Base-by-base conservation (phyloP, 108 stramenopile genomes). In the Craspedostauros australis region DNA sequence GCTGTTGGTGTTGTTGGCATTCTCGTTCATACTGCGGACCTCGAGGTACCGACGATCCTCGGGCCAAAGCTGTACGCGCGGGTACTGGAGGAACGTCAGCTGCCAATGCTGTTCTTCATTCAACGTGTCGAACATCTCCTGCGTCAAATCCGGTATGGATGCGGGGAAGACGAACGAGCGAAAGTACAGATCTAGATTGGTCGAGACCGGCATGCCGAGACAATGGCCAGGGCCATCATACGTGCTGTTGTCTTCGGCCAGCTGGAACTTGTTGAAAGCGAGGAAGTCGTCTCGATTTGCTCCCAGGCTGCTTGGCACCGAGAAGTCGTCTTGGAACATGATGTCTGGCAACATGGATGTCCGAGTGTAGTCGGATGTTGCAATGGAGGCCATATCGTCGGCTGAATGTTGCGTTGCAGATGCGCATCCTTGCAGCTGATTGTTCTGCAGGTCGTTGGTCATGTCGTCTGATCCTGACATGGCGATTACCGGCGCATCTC, bases 171-270 rank as follows among this genome's bases (percentile, higher is more conserved):
- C 80, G 52, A 69, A 86, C 1, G 50, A 44, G 14, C 68, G 55
- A 57, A 86, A 91, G 54, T 91, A 91, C 14, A 84, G 36, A 24
- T 86, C 75, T 19, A 82, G 48, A 64, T 91, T 76, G 22, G 70
- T 66, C 9, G 62, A 49, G 14, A 86, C 78, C 0, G 50, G 60
- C 11, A 82, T 25, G 8, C 68, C 33, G 11, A 66, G 57, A 25
- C 64, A 80, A 24, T 66, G 46, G 27, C 51, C 46, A 5, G 79
- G 79, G 12, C 89, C 89, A 54, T 77, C 78, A 39, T 80, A 91
- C 8, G 33, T 42, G 11, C 64, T 61, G 27, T 66, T 68, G 39
- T 72, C 46, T 47, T 82, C 80, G 0, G 73, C 76, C 23, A 77
- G 51, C 39, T 73, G 73, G 40, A 66, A 77, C 38, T 75, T 77